phyloP scores from a whole-genome alignment of 306 rosid genomes.

The Mimosa bimucronata region DNA sequence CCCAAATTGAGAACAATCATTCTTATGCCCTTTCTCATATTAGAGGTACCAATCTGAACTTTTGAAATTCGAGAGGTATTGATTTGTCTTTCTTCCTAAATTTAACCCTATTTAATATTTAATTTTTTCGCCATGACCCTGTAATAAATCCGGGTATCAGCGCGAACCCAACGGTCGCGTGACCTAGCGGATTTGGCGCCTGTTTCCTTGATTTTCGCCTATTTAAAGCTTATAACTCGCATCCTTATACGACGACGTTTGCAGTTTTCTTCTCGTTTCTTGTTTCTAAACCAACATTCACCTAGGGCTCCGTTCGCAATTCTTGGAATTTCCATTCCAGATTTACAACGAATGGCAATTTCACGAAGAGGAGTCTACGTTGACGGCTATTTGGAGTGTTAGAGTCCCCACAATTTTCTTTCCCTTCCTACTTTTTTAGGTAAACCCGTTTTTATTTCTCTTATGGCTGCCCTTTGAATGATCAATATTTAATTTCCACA shows the following conservation, averaged over 20 bases:
- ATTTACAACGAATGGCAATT: slow-evolving; percentile 67
- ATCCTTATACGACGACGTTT: slow-evolving; percentile 42
- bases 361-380: slow-evolving; percentile 95
- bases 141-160: not conserved
- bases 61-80: too few relatives aligned
- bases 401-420: not conserved
- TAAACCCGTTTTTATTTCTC: not conserved
- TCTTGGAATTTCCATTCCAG: slow-evolving; percentile 41
- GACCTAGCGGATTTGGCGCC: not conserved
- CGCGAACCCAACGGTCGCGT: not conserved
- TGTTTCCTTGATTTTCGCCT: not conserved
- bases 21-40: too few relatives aligned
- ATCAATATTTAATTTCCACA: slow-evolving; percentile 38
- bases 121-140: too few relatives aligned
- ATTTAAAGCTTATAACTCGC: not conserved
- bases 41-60: too few relatives aligned
- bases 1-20: too few relatives aligned
- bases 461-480: not conserved
- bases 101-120: too few relatives aligned
- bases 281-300: slow-evolving; percentile 4
- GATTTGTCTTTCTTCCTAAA: too few relatives aligned
- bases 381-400: slow-evolving; percentile 93
- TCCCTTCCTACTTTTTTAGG: not conserved
- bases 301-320: slow-evolving; percentile 41
- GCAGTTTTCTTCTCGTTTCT: not conserved